Evolutionary conservation across 176 grass and related monocot genomes (phyloP).

Genomic region (Oryza australiensis): DNA sequence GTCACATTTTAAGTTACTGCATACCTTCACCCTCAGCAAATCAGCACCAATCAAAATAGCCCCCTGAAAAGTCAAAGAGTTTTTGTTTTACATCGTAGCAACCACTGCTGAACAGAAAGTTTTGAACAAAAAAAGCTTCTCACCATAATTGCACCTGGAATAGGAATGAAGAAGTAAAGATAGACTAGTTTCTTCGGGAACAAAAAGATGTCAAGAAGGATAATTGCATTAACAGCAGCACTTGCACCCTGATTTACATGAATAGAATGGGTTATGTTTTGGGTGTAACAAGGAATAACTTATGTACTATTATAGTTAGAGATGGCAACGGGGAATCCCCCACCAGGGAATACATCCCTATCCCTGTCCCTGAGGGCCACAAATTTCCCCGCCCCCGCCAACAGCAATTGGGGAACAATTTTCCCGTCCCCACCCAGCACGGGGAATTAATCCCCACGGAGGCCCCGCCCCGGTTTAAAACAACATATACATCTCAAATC

Average conservation of each 20-base stretch:
- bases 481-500: too few relatives aligned
- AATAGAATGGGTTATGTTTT: slow-evolving; percentile 27
- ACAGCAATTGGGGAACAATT: too few relatives aligned
- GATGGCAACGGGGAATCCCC: too few relatives aligned
- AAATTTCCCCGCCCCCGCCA: too few relatives aligned
- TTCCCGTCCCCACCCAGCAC: too few relatives aligned
- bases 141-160: slow-evolving; percentile 82
- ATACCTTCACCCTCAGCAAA: slow-evolving; percentile 68
- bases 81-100: background rate
- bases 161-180: slow-evolving; percentile 71
- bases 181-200: slow-evolving; percentile 71
- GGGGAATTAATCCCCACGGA: too few relatives aligned
- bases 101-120: background rate
- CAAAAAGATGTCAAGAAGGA: slow-evolving; percentile 87
- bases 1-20: background rate
- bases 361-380: too few relatives aligned
- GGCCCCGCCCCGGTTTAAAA: too few relatives aligned
- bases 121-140: slow-evolving; percentile 12
- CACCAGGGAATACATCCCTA: too few relatives aligned
- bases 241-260: slow-evolving; percentile 81
- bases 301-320: background rate
- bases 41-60: slow-evolving; percentile 68
- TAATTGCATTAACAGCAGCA: slow-evolving; percentile 81
- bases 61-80: slow-evolving; percentile 56
- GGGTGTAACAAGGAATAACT: slow-evolving; percentile 1